Evolutionary conservation across 352 stramenopile genomes (phyloP).

Genomic region (Phytophthora ohioensis): DNA sequence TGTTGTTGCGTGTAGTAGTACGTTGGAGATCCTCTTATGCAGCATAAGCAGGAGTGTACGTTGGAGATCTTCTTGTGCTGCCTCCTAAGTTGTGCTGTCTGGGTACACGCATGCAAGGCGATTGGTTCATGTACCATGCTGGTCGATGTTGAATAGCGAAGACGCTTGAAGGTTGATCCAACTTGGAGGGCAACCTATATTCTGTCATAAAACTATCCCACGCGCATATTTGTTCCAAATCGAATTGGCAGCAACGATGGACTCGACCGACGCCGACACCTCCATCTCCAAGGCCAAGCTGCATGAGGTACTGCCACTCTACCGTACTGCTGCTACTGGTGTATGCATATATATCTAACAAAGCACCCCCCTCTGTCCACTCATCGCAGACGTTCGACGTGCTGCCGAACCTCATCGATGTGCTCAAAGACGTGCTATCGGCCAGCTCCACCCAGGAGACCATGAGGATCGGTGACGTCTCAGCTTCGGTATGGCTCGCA

Average conservation of each 20-base stretch:
- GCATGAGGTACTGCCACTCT: slow-evolving; percentile 52
- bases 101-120: not conserved
- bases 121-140: no score
- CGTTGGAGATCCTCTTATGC: no score
- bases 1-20: no score
- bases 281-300: slow-evolving; percentile 75
- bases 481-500: slow-evolving; percentile 59
- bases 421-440: slow-evolving; percentile 85
- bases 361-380: not conserved
- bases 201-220: slow-evolving; percentile 1
- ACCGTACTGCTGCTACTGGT: not conserved
- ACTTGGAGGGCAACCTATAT: slow-evolving; percentile 15
- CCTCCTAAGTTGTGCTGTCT: not conserved
- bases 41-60: no score
- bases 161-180: no score
- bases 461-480: slow-evolving; percentile 82
- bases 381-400: slow-evolving; percentile 73
- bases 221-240: not conserved
- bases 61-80: not conserved
- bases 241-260: slow-evolving; percentile 29
- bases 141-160: no score
- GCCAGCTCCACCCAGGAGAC: slow-evolving; percentile 80
- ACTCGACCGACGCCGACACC: slow-evolving; percentile 37
- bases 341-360: not conserved
- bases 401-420: slow-evolving; percentile 84